phyloP scores from a whole-genome alignment of 306 rosid species.

The Ceratonia siliqua region DNA sequence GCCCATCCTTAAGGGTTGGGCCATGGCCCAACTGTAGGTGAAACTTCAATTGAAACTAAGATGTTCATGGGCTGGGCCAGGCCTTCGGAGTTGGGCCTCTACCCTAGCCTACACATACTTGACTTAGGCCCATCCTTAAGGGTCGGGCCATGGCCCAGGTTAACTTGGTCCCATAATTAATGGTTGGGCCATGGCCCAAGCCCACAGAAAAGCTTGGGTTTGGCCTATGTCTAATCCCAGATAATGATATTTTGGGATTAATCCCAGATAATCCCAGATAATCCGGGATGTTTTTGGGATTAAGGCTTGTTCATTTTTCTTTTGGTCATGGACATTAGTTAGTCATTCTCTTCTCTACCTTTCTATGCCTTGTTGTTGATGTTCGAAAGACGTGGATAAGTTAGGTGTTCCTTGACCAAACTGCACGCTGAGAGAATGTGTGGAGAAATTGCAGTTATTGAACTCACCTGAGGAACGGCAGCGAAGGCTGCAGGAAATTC shows the following conservation, averaged over 20 bases:
- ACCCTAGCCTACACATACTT: too few species aligned
- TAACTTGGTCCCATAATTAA: too few species aligned
- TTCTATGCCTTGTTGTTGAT: conserved; percentile 21
- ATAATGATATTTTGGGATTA: background rate
- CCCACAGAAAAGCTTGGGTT: too few species aligned
- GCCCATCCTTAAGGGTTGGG: background rate
- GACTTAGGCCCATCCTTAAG: background rate
- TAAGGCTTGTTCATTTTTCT: background rate
- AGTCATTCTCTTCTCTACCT: conserved; percentile 19
- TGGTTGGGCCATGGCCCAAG: too few species aligned
- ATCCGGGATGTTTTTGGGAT: background rate
- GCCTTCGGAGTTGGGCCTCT: background rate
- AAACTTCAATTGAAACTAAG: background rate
- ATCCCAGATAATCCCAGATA: background rate
- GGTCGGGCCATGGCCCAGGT: too few species aligned
- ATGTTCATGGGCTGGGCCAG: background rate
- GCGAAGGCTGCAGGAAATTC: conserved; percentile 66
- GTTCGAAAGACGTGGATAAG: conserved; percentile 18
- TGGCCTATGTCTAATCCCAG: too few species aligned
- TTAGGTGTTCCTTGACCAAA: conserved; percentile 70
- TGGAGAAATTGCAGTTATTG: conserved; percentile 73
- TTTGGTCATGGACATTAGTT: background rate
- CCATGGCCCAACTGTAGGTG: too few species aligned
- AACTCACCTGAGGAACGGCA: conserved; percentile 73
- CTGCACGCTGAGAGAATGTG: conserved; percentile 65